Conservation (phyloP, 768 basidiomycete genomes). For the Trametes punicea region DNA sequence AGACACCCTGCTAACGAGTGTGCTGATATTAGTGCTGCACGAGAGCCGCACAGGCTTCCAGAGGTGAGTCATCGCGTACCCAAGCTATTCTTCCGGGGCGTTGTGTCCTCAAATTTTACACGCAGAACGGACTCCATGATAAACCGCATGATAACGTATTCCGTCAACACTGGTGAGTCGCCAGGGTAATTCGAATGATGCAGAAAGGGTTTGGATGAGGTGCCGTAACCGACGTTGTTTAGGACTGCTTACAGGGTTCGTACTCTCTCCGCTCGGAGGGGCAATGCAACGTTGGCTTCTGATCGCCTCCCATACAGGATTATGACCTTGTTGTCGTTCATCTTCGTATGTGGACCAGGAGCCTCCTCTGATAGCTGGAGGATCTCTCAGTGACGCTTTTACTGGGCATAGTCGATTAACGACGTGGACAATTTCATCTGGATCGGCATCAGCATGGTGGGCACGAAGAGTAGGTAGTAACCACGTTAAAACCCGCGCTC, state of each 20-base stretch:
- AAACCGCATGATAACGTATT: background rate
- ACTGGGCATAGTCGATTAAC: too few species aligned
- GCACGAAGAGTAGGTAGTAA: background rate
- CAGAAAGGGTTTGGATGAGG: background rate
- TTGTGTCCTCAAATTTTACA: background rate
- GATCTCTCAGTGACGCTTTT: too few species aligned
- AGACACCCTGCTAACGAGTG: background rate
- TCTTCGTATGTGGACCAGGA: slow-evolving; percentile 3
- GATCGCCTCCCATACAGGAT: background rate
- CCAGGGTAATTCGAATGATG: background rate
- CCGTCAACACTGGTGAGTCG: slow-evolving; percentile 2
- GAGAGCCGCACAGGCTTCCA: slow-evolving; percentile 5
- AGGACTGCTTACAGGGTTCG: slow-evolving; percentile 1
- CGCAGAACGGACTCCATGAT: slow-evolving; percentile 4
- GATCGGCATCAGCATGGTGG: background rate
- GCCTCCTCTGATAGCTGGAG: too few species aligned
- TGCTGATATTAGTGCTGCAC: background rate
- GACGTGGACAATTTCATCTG: slow-evolving; percentile 6
- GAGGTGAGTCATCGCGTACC: background rate
- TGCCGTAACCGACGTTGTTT: background rate
- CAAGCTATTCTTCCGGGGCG: background rate
- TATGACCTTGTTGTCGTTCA: background rate
- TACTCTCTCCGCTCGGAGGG: too few species aligned
- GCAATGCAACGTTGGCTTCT: too few species aligned
- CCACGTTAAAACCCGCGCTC: background rate